Conservation (phyloP, 495 filamentous ascomycete genomes). For the Clohesyomyces aquaticus region DNA sequence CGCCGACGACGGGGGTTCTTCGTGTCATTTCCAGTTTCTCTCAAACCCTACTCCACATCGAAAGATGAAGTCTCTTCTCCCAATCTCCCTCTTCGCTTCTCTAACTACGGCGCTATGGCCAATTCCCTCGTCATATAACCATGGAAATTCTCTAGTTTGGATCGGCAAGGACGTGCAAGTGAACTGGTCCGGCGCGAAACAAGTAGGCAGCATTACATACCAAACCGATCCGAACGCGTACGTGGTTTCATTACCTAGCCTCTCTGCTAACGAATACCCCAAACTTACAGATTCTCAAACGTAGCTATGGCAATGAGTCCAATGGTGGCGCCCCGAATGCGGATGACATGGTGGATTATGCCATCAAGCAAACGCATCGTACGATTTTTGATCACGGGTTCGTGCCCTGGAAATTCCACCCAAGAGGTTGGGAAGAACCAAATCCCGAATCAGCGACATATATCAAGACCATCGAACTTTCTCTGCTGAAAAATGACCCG, state of each 20-base stretch:
- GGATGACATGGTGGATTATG: constrained; percentile 47
- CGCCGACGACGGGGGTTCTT: too few species aligned
- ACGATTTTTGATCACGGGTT: constrained; percentile 65
- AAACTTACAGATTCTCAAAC: constrained; percentile 8
- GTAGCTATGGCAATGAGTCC: background rate
- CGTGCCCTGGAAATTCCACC: constrained; percentile 76
- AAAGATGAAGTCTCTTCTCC: constrained; percentile 41
- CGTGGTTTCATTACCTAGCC: constrained; percentile 8
- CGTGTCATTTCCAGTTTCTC: too few species aligned
- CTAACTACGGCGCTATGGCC: constrained; percentile 62
- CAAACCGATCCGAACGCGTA: constrained; percentile 3
- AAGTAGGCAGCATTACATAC: constrained; percentile 28
- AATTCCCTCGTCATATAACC: constrained; percentile 55
- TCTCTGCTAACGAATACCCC: constrained; percentile 2
- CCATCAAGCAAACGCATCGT: constrained; percentile 51
- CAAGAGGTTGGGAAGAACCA: constrained; percentile 64
- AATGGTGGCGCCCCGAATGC: constrained; percentile 16
- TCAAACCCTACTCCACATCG: background rate
- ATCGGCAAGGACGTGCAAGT: constrained; percentile 53
- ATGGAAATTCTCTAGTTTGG: constrained; percentile 59
- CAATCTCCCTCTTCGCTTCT: constrained; percentile 45
- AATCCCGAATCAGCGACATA: constrained; percentile 47
- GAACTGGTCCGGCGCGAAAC: constrained; percentile 59
- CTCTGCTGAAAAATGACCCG: constrained; percentile 61
- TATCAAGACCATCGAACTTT: constrained; percentile 61